Evolutionary conservation across 176 grass and related monocot species (phyloP), one percentile per base, ranked within the genome.

Genomic region (Bromus sterilis): DNA sequence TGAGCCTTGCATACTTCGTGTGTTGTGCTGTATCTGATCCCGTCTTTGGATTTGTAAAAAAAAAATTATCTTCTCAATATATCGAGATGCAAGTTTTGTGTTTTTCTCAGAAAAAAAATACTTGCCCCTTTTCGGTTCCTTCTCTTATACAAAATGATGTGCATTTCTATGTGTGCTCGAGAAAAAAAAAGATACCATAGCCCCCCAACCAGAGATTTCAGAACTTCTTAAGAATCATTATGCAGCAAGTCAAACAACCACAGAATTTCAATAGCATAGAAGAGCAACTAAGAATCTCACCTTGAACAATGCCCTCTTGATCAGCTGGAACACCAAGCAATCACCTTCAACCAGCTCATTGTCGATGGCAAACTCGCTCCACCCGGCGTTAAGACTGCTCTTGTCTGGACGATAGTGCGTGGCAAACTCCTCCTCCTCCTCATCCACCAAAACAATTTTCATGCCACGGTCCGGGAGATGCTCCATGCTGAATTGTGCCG

Each of bases 311-410:
- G 88, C 82, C 11, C 36, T 33, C 34, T 65, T 31, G 9, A 84
- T 76, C 65, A 93, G 73, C 71, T 95, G 84, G 79, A 98, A 95
- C 58, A 98, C 82, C 44, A 95, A 24, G 25, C 88, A 89, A 80
- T 98, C 95, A 48, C 95, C 95, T 59, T 98, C 90, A 16, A 98
- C 88, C 16, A 98, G 81, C 76, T 98, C 83, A 77, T 98, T 92
- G 3, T 91, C 1, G 15, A 93, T 75, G 72, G 90, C 11, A 14
- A 98, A 94, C 21, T 84, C 88, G 66, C 82, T 93, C 95, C 95
- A 98, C 28, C 92, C 90, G 0, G 23, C 82, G 58, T 84, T 91
- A 29, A 98, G 70, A 56, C 92, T 93, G 18, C 6, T 63, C 78
- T 85, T 98, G 24, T 56, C 69, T 4, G 88, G 81, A 44, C 92